These are phyloP conservation scores for Erysimum cheiri DNA, from an alignment of 441 rosid genomes.

Conservation along the genomic window DNA sequence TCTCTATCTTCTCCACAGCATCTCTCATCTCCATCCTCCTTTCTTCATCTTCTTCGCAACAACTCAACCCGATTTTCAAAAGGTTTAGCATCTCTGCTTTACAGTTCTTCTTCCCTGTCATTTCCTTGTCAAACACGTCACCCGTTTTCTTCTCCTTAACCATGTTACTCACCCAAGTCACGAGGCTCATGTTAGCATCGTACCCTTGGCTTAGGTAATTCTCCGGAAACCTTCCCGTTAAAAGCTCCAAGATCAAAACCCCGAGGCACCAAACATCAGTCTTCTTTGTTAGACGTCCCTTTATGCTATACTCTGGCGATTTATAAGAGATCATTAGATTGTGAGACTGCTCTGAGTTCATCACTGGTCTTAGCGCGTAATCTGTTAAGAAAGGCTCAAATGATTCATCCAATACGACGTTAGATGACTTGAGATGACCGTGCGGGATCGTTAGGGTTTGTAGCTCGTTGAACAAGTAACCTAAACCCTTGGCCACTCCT, in stretches of 20 bases:
- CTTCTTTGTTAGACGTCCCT: constrained; percentile 59
- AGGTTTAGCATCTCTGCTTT: constrained; percentile 73
- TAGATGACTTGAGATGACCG: constrained; percentile 95
- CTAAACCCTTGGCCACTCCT: constrained; percentile 80
- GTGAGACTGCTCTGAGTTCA: constrained; percentile 74
- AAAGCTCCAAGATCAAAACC: constrained; percentile 71
- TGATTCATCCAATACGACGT: constrained; percentile 68
- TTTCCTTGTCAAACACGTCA: constrained; percentile 82
- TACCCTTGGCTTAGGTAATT: constrained; percentile 67
- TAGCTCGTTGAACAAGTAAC: constrained; percentile 70
- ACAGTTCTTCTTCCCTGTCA: constrained; percentile 57
- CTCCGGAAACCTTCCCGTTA: constrained; percentile 79
- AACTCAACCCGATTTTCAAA: constrained; percentile 83
- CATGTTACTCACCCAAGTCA: constrained; percentile 73
- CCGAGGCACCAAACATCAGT: constrained; percentile 91
- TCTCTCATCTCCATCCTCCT: constrained; percentile 62
- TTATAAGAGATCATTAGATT: constrained; percentile 74
- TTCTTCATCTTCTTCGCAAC: constrained; percentile 77
- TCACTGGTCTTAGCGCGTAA: constrained; percentile 72
- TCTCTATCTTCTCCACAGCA: constrained; percentile 61
- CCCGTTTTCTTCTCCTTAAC: constrained; percentile 58
- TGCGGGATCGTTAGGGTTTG: constrained; percentile 70
- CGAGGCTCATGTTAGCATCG: constrained; percentile 55
- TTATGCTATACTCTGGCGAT: constrained; percentile 72
- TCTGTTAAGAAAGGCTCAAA: constrained; percentile 75